Conservation (phyloP, 164 flowering plant genomes). For the Dillenia turbinata region DNA sequence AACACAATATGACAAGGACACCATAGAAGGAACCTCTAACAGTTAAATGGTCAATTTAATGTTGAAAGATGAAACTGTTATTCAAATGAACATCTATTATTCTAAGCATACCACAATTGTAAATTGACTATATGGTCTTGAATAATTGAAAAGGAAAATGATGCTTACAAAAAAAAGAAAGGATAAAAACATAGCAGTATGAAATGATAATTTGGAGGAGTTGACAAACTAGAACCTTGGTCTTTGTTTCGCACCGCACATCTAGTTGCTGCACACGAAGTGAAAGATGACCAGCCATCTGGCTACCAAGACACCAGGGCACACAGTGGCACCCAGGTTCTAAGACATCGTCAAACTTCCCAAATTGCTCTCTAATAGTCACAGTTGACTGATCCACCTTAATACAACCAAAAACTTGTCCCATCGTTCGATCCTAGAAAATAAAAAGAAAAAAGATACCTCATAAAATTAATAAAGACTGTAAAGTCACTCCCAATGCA, state of each 20-base stretch:
- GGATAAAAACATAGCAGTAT: no score
- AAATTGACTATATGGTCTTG: no score
- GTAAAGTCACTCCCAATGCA: no score
- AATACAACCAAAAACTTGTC: conserved; percentile 53
- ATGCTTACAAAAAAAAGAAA: background rate
- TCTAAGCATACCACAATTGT: no score
- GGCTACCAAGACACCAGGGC: conserved; percentile 73
- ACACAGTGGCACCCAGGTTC: conserved; percentile 78
- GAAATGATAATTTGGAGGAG: background rate
- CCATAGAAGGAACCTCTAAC: no score
- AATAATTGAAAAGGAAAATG: background rate
- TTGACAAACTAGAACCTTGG: conserved; percentile 42
- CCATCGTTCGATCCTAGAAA: conserved; percentile 39
- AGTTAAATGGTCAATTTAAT: no score
- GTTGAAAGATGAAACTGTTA: no score
- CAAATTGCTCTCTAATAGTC: conserved; percentile 64
- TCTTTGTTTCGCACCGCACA: conserved; percentile 85
- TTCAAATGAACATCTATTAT: no score
- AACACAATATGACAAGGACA: no score
- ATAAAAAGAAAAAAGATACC: no score
- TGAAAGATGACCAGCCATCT: conserved; percentile 60
- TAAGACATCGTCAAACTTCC: conserved; percentile 69
- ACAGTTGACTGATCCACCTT: conserved; percentile 79
- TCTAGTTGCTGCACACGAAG: conserved; percentile 75
- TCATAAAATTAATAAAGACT: no score